Base-by-base conservation (phyloP, 441 rosid genomes). In the Adansonia rubrostipa region DNA sequence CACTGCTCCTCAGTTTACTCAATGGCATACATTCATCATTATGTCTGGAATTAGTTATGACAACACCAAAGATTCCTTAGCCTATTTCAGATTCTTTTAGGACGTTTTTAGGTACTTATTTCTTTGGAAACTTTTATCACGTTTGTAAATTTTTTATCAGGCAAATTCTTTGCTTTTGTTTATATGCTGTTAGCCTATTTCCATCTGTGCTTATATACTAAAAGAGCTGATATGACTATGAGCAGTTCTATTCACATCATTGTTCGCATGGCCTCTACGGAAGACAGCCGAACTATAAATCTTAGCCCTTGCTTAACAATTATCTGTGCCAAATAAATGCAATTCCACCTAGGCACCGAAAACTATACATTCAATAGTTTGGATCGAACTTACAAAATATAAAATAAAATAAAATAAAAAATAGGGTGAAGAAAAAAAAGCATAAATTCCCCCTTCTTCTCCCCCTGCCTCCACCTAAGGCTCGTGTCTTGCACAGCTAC, bases 321-420 rank as follows among this genome's bases (percentile, higher is more conserved):
- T 67, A 67, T 67, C 7, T 45, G 10, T 10, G 54, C 54, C 36
- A 42, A 66, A 44, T 44, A 66, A 42, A 66, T 9, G 51, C 14
- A 66, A 42, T 65, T 65, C 71, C 71, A 65, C 7, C 71, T 66
- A 66, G 42, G 6, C 51, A 44, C 24, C 8, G 53, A 66, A 65
- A n/a, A 8, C 17, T 17, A 66, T 28, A 19, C 2, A 58, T 20
- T 36, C 42, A 36, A 36, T 36, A 36, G 42, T 36, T 45, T 45
- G 72, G 72, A 19, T 68, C 54, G 17, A 19, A 19, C 36, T 68
- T 68, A 20, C 36, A 28, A 28, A 28, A 28, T 28, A 28, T 28
- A 28, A 28, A 28, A 28, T 28, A 28, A 28, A 68, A 22, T 36
- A 45, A 22, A 19, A 44, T 13, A n/a, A 63, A 33, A 11, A 7